Base-by-base conservation (phyloP, 2,329 filamentous ascomycete species). In the Fusarium sp. region DNA sequence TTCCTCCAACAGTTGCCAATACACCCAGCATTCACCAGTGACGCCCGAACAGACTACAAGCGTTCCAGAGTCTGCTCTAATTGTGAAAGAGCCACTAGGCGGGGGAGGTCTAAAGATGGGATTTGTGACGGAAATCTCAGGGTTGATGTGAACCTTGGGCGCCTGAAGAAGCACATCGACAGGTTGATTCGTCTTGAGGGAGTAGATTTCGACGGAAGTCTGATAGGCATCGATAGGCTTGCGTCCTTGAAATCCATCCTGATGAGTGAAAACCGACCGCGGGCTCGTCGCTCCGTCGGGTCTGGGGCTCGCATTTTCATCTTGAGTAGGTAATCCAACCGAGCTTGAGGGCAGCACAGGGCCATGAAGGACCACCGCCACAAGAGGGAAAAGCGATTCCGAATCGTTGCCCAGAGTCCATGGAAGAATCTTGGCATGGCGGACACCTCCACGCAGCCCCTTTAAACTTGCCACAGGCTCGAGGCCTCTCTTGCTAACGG, bases 1-100 rank as follows among this genome's bases (percentile, higher is more conserved):
- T 1, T 81, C 78, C 63, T 83, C 79, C 11, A 83, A 75, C 10
- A 85, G 80, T 70, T 91, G 88, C 10, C 87, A 84, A 76, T 89
- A 98, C 9, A 98, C 85, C 87, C 93, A 98, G 53, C 96, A 91
- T 83, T 98, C 96, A 14, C 96, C 96, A 58, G 94, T 98, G 24
- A 88, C 84, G 4, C 94, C 95, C 58, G 95, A 98, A 63, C 93
- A 90, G 35, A 98, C 85, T 4, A 92, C 87, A 40, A 98, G 79
- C 76, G 89, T 93, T 35, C 91, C 92, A 6, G 89, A 90, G 75
- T 93, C 92, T 12, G 93, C 92, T 77, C 92, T 90, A 63, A 98
- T 85, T 51, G 89, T 91, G 67, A 98, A 87, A 29, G 93, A 91
- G 27, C 94, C 94, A 6, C 89, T 88, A 0, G 94, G 92, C 10